Evolutionary conservation across 1,139 yeast species (phyloP), one percentile per base, ranked within the genome.

Genomic region (Nakaseomyces bracarensis): DNA sequence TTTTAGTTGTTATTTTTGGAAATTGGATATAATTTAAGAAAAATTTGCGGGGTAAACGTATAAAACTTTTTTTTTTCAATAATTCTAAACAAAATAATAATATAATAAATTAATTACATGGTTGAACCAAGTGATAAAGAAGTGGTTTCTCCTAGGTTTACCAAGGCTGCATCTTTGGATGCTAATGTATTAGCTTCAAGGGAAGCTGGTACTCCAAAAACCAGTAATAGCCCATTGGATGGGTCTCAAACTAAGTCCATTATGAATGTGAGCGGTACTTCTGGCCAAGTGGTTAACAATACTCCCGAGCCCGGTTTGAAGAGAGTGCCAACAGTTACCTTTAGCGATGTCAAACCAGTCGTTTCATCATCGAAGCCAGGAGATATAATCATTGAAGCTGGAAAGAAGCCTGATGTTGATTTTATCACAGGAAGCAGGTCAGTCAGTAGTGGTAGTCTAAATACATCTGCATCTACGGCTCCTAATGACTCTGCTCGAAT

Each of bases 281-380:
- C 65, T 0, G 65, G 64, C 3, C 64, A 64, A 8, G 63, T 60
- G 3, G 58, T 61, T 3, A 57, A 54, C 38, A 61, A 60, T 37
- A 53, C 61, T 2, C 64, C 64, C 2, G 64, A 57, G 31, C 52
- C 61, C 2, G 64, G 62, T 7, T 40, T 60, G 43, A 60, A 60
- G 44, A 50, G 64, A 39, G 58, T 58, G 5, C 63, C 65, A 3
- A 59, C 63, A 3, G 65, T 61, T 9, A 61, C 66, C 2, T 61
- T 61, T 41, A 57, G 59, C 41, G 64, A 58, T 39, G 50, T 57
- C 1, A 59, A 57, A 35, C 42, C 35, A 9, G 35, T 30, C 18
- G 23, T 19, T 3, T 33, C 36, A 38, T 2, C 83, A 75, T 54
- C 79, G 71, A 50, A 75, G 74, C 56, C 66, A 72, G 16, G 76